Conservation (phyloP, 306 rosid species). For the Carpinus viminea region DNA sequence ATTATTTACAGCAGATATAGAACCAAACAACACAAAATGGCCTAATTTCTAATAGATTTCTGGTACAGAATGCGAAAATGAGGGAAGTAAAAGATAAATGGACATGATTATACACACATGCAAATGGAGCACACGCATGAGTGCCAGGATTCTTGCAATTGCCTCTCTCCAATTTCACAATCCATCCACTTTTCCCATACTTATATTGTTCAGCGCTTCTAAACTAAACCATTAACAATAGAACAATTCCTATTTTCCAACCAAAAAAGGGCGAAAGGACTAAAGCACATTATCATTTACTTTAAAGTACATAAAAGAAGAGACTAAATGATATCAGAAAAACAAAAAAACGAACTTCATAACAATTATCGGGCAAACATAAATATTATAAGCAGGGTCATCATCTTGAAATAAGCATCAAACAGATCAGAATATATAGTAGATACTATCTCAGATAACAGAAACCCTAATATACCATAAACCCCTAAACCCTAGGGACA, state of each 20-base stretch:
- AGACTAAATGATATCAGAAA: slow-evolving; percentile 6
- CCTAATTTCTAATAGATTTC: background rate
- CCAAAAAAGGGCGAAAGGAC: background rate
- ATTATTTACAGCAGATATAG: background rate
- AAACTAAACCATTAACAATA: background rate
- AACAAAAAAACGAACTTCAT: background rate
- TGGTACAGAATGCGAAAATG: background rate
- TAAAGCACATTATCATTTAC: background rate
- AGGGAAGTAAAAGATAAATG: background rate
- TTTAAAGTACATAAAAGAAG: background rate
- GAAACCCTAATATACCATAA: slow-evolving; percentile 33
- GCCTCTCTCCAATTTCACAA: background rate
- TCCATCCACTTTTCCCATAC: background rate
- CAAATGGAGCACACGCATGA: background rate
- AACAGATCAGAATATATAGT: slow-evolving; percentile 26
- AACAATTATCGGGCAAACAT: background rate
- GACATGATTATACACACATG: background rate
- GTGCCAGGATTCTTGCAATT: background rate
- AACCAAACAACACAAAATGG: background rate
- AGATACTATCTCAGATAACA: slow-evolving; percentile 16
- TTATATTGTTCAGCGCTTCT: background rate
- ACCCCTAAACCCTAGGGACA: slow-evolving; percentile 18
- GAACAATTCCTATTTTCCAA: background rate
- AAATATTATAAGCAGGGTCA: background rate
- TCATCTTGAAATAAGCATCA: slow-evolving; percentile 27